Base-by-base conservation (phyloP, 129 eudicot genomes). In the Smallanthus sonchifolius region DNA sequence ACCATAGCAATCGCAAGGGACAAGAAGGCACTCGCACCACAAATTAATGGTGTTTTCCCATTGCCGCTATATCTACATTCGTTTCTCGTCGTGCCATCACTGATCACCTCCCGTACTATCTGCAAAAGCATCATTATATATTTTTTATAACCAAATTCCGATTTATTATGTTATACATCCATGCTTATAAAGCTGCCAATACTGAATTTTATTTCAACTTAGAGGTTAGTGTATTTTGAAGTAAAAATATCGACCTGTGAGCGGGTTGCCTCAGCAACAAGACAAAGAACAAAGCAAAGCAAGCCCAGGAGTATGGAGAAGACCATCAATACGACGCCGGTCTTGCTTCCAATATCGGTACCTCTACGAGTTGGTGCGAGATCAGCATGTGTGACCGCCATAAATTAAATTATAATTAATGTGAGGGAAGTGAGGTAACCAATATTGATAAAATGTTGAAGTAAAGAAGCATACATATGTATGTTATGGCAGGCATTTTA, bases 341-440 rank as follows among this genome's bases (percentile, higher is more conserved):
- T 86, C 74, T 85, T 91, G 94, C 91, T 94, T 36, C 88, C 91
- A 1, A 91, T 55, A 38, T 85, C 83, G 4, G 69, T 32, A 55
- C 85, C 74, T 67, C 79, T 73, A 15, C 81, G 88, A 15, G 81
- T 85, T 0, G 96, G 96, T n/a, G 83, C 90, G 7, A 94, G 87
- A 81, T 94, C 99, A 20, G 87, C 97, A 75, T 94, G 99, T 34
- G 99, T 91, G 32, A 94, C 87, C 7, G 98, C 91, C 93, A 49
- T 49, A n/a, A 42, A 0, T 7, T 37, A n/a, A n/a, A n/a, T n/a
- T n/a, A n/a, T n/a, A 37, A 24, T 24, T 24, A 24, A n/a, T n/a
- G n/a, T n/a, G n/a, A 24, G 30, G 30, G 1, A 24, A 24, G 30
- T 24, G 30, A 24, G 30, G 30, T 24, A n/a, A n/a, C n/a, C n/a